phyloP scores from a whole-genome alignment of 441 rosid species.

The Theobroma grandiflorum region DNA sequence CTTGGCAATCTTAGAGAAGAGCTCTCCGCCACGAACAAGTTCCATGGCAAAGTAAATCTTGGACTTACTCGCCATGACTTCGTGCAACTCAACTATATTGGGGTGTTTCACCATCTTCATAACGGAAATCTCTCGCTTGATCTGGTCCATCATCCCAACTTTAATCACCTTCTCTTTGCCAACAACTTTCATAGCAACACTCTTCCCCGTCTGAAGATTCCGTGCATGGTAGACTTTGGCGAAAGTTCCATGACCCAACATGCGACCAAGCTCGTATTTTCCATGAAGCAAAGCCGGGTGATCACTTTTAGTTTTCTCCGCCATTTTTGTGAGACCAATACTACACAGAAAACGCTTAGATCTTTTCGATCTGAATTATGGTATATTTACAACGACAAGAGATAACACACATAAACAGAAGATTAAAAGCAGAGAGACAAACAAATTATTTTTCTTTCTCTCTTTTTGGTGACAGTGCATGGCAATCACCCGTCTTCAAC shows the following conservation, averaged over 20 bases:
- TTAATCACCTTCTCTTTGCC: constrained; percentile 85
- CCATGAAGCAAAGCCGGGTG: constrained; percentile 60
- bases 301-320: constrained; percentile 37
- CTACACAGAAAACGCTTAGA: neutral
- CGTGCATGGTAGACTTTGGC: constrained; percentile 84
- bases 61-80: constrained; percentile 92
- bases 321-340: constrained; percentile 19
- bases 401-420: neutral
- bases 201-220: constrained; percentile 56
- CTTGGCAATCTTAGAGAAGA: constrained; percentile 70
- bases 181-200: constrained; percentile 84
- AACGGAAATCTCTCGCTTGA: constrained; percentile 87
- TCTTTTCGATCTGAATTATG: neutral
- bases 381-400: neutral
- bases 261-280: constrained; percentile 81
- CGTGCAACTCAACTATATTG: constrained; percentile 81
- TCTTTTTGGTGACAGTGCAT: too few relatives aligned
- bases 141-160: constrained; percentile 88
- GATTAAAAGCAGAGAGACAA: neutral
- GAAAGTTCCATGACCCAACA: constrained; percentile 84
- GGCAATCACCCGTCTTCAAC: constrained; percentile 93
- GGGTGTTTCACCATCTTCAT: constrained; percentile 94
- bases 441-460: neutral
- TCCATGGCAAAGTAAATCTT: constrained; percentile 95
- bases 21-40: constrained; percentile 84